These are phyloP conservation scores for Ceratocystis harringtonii DNA, from an alignment of 2,329 filamentous ascomycete species.

Conservation along the genomic window DNA sequence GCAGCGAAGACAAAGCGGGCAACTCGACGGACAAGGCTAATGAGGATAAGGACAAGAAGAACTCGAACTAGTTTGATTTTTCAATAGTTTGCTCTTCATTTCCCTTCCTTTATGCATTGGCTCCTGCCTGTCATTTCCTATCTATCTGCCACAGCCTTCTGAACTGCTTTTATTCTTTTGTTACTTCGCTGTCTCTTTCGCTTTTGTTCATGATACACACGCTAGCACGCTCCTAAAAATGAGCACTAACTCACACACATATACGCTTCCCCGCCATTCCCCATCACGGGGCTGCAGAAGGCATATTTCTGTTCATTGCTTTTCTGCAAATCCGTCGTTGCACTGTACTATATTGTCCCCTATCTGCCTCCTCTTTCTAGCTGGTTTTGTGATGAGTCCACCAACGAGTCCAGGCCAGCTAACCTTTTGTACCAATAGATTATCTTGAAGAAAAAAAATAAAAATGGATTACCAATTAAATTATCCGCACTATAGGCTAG, in stretches of 20 bases:
- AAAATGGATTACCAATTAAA: background rate
- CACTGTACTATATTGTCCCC: constrained; percentile 5
- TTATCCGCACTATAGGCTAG: no score
- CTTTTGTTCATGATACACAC: constrained; percentile 12
- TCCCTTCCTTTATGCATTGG: background rate
- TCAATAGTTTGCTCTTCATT: no score
- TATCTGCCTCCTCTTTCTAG: background rate
- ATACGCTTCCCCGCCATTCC: background rate
- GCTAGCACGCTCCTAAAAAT: background rate
- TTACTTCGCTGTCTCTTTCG: background rate
- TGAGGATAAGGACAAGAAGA: constrained; percentile 20
- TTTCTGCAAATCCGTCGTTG: background rate
- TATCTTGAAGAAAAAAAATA: background rate
- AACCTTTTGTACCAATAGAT: constrained; percentile 14
- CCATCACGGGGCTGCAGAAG: background rate
- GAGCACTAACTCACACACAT: background rate
- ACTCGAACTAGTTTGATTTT: background rate
- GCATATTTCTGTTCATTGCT: background rate
- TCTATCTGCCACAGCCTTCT: background rate
- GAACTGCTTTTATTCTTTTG: background rate
- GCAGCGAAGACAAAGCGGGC: constrained; percentile 21
- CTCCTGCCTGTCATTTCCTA: background rate
- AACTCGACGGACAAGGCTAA: constrained; percentile 16
- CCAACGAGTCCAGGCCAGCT: background rate
- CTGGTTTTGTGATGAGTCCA: background rate